phyloP scores from a whole-genome alignment of 352 stramenopile species.

The Pythium rhizo-oryzae region DNA sequence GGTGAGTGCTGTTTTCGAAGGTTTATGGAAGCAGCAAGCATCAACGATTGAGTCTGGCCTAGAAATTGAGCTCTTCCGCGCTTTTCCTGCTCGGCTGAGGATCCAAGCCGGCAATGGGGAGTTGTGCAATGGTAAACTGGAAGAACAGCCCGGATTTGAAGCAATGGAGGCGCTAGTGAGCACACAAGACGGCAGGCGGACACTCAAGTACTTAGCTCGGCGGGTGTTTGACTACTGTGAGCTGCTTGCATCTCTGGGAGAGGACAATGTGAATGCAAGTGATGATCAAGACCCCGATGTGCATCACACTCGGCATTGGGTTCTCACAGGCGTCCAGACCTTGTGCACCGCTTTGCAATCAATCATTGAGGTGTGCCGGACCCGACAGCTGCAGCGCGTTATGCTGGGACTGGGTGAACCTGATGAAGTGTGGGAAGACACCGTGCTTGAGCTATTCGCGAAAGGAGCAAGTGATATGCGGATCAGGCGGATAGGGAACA shows the following conservation, averaged over 20 bases:
- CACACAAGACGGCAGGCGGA: constrained; percentile 45
- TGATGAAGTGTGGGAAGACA: constrained; percentile 20
- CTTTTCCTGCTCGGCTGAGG: constrained; percentile 32
- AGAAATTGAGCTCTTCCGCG: constrained; percentile 53
- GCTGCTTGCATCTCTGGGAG: constrained; percentile 15
- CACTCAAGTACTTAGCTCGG: constrained; percentile 52
- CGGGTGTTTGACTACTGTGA: constrained; percentile 27
- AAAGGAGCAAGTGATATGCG: constrained; percentile 23
- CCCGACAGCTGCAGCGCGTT: constrained; percentile 3
- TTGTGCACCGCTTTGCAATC: constrained; percentile 26
- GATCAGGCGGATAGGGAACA: neutral
- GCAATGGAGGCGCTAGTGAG: constrained; percentile 31
- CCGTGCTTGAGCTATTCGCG: constrained; percentile 20
- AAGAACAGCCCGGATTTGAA: constrained; percentile 1
- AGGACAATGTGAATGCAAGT: neutral
- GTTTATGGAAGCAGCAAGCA: constrained; percentile 39
- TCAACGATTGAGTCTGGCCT: constrained; percentile 39
- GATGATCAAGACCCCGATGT: constrained; percentile 20
- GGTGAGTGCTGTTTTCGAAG: constrained; percentile 54
- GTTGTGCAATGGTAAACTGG: neutral
- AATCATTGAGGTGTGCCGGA: constrained; percentile 23
- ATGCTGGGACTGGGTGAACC: neutral
- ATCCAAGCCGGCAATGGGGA: neutral
- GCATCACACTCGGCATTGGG: constrained; percentile 5
- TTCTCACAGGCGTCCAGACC: constrained; percentile 6